Conservation (phyloP, 768 basidiomycete genomes). For the Jaapia argillacea region DNA sequence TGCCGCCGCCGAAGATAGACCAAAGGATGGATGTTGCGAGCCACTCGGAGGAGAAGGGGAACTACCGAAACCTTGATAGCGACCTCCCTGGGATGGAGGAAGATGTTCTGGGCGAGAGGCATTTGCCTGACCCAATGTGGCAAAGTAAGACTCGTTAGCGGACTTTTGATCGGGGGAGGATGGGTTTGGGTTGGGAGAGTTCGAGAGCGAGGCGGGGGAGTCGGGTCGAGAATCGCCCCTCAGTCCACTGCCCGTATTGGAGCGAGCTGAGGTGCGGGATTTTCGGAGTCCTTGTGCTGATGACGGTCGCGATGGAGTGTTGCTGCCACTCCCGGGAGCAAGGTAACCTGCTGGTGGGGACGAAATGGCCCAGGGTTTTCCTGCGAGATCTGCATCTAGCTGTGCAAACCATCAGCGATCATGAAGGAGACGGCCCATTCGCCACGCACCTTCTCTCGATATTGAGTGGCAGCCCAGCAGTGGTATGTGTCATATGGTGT, state of each 20-base stretch:
- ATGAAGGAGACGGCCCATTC: background rate
- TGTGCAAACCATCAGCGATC: slow-evolving; percentile 18
- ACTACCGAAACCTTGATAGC: slow-evolving; percentile 88
- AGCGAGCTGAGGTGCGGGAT: slow-evolving; percentile 63
- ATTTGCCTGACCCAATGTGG: slow-evolving; percentile 76
- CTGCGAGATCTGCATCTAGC: slow-evolving; percentile 72
- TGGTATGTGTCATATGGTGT: slow-evolving; percentile 75
- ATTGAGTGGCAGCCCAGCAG: slow-evolving; percentile 90
- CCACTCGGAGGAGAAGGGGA: slow-evolving; percentile 53
- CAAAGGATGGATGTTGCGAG: slow-evolving; percentile 55
- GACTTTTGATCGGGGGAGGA: slow-evolving; percentile 52
- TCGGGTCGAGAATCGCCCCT: slow-evolving; percentile 36
- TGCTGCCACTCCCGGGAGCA: slow-evolving; percentile 22
- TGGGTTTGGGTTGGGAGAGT: slow-evolving; percentile 31
- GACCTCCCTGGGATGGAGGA: slow-evolving; percentile 89
- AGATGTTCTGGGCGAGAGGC: slow-evolving; percentile 66
- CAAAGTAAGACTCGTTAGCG: slow-evolving; percentile 84
- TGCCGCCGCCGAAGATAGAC: slow-evolving; percentile 68
- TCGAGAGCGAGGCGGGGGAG: slow-evolving; percentile 45
- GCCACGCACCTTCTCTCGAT: slow-evolving; percentile 75
- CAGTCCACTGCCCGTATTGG: slow-evolving; percentile 31
- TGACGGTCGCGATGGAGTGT: slow-evolving; percentile 48
- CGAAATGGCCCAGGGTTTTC: slow-evolving; percentile 71
- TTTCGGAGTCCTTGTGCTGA: slow-evolving; percentile 82
- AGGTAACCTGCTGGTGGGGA: slow-evolving; percentile 44